Conservation (phyloP, 1,284 basidiomycete species). For the Ceratobasidium sp. region DNA sequence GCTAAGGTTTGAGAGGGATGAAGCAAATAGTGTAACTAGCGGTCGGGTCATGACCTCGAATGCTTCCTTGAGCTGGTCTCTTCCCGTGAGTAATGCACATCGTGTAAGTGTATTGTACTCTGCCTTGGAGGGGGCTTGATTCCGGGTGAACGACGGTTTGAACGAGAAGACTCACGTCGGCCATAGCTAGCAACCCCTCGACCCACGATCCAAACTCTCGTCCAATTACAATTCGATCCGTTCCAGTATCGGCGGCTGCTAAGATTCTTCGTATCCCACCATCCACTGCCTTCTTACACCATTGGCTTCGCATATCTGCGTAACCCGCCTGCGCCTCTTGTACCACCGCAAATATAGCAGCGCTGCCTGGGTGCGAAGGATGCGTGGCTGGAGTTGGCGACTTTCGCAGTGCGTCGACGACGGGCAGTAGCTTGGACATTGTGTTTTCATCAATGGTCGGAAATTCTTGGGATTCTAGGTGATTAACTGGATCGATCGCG, state of each 20-base stretch:
- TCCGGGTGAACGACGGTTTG: background rate
- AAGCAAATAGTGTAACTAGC: slow-evolving; percentile 65
- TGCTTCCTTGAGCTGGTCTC: slow-evolving; percentile 55
- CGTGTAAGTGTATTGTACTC: slow-evolving; percentile 68
- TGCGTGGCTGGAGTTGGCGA: slow-evolving; percentile 76
- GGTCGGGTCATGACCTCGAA: slow-evolving; percentile 68
- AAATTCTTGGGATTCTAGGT: slow-evolving; percentile 50
- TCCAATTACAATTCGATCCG: slow-evolving; percentile 65
- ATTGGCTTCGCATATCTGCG: slow-evolving; percentile 80
- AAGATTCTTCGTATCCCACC: slow-evolving; percentile 68
- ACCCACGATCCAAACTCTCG: slow-evolving; percentile 73
- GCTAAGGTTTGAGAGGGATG: slow-evolving; percentile 66
- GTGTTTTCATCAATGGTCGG: slow-evolving; percentile 59
- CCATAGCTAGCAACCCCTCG: slow-evolving; percentile 56
- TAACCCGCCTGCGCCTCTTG: slow-evolving; percentile 79
- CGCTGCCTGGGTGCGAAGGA: slow-evolving; percentile 75
- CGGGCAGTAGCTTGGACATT: slow-evolving; percentile 61
- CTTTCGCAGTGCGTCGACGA: slow-evolving; percentile 65
- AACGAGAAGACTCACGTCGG: slow-evolving; percentile 58
- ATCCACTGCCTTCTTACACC: slow-evolving; percentile 75
- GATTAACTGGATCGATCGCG: slow-evolving; percentile 63
- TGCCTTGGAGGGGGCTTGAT: slow-evolving; percentile 51
- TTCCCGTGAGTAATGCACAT: slow-evolving; percentile 62
- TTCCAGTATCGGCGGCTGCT: slow-evolving; percentile 53
- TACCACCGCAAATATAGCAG: slow-evolving; percentile 64